Evolutionary conservation across 805 yeast genomes (phyloP), one percentile per base, ranked within the genome.

Genomic region (Candida fluviatilis): DNA sequence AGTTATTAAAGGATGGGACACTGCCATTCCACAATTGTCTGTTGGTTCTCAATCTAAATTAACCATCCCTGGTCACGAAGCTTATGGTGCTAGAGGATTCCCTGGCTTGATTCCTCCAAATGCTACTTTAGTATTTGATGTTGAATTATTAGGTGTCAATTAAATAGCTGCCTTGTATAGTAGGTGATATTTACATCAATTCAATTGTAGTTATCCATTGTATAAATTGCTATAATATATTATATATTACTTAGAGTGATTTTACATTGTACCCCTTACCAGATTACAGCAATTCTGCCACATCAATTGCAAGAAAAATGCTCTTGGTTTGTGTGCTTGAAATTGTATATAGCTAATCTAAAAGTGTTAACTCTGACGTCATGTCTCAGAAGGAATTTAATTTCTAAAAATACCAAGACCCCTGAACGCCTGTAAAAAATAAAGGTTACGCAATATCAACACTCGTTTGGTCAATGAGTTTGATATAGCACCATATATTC

Each of bases 71-170:
- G 95, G 96, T 49, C 78, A 80, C 55, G 84, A 86, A 70, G 98
- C 95, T 51, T 91, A 91, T 69, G 97, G 97, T 47, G 76, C 77
- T 49, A 82, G 95, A 68, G 98, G 98, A 35, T 88, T 84, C 81
- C 97, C 97, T 52, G 96, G 96, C 52, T 72, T 88, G 59, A 91
- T 91, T 60, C 98, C 98, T 49, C 96, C 96, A 52, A 88, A 87
- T 65, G 95, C 97, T 48, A 90, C 96, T 51, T 78, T 91, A 68
- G 71, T 87, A 54, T 85, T 85, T 52, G 93, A 85, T 51, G 93
- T 85, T 46, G 91, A 85, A 65, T 75, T 85, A 57, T 55, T 77
- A 41, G 71, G 70, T 42, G 74, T 78, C 46, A 76, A 76, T 59
- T 75, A 64, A 48, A 33, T 33, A 23, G n/a, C n/a, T n/a, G n/a